These are phyloP conservation scores for Solanum chiquidenum DNA, from an alignment of 257 asterid genomes.

Conservation along the genomic window DNA sequence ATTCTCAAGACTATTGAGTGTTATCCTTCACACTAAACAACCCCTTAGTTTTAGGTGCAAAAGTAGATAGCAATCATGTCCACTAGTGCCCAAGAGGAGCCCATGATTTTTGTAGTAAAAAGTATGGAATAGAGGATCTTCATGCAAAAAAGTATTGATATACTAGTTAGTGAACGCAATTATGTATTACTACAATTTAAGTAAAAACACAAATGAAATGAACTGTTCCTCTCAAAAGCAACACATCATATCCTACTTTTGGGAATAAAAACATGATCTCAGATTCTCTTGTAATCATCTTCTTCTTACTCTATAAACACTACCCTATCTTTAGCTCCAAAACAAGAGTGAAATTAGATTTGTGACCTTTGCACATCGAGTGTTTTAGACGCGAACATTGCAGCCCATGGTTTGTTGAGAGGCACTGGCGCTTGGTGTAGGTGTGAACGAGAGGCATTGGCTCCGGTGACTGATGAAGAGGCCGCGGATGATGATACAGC, in stretches of 20 bases:
- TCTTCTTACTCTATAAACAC: conserved; percentile 11
- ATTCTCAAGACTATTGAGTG: no score
- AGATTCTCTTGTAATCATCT: not conserved
- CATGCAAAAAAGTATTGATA: not conserved
- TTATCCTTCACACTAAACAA: no score
- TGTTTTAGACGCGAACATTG: conserved; percentile 30
- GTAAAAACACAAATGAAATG: not conserved
- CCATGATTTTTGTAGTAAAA: not conserved
- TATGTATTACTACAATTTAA: no score
- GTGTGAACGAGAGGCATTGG: conserved; percentile 8
- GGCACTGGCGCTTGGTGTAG: conserved; percentile 16
- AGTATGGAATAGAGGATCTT: not conserved
- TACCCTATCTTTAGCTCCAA: not conserved
- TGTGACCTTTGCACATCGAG: conserved; percentile 20
- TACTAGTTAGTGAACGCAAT: not conserved
- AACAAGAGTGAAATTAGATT: not conserved
- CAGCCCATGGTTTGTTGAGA: conserved; percentile 47
- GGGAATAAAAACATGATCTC: not conserved
- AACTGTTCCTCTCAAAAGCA: conserved; percentile 18
- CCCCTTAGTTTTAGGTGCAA: not conserved
- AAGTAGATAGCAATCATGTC: not conserved
- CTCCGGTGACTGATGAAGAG: conserved; percentile 20
- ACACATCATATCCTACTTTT: conserved; percentile 10
- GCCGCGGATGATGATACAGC: conserved; percentile 20
- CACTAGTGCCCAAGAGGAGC: not conserved